Evolutionary conservation across 1,284 basidiomycete genomes (phyloP), one percentile per base, ranked within the genome.

Genomic region (Ganoderma sinense): DNA sequence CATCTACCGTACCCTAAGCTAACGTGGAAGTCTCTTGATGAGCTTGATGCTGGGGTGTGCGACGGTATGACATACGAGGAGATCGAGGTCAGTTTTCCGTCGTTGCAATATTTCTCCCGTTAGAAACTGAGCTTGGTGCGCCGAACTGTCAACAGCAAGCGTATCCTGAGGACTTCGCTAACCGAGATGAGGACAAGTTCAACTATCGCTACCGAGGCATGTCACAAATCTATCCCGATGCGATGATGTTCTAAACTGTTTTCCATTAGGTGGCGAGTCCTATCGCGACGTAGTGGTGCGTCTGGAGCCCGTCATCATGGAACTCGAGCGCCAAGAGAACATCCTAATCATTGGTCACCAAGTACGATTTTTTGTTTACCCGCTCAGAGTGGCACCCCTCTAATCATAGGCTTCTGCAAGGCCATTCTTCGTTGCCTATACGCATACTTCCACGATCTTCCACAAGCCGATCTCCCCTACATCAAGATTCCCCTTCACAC

Each of bases 61-160:
- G 98, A 99, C 82, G 97, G 94, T 16, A 99, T 99, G 98, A 99
- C 98, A 0, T 99, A 99, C 79, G 94, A 97, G 83, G 97, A 99
- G 86, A 99, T 99, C 69, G 97, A 97, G 86, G 95, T 94, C 66
- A 63, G 82, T 77, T 48, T 14, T 20, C 16, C 39, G 18, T 39
- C 10, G 10, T 36, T 16, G 4, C 26, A 20, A 20, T 65, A 56
- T 33, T 16, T 16, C 26, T 0, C 18, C 14, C 11, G 11, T 16
- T 18, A 16, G 45, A 36, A 7, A 11, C 39, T 64, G 8, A 55
- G n/a, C 26, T 6, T 36, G 11, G 13, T 26, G 20, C 26, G 29
- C 29, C 53, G 7, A 29, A 56, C 53, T 29, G 29, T 8, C 16
- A 29, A 20, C 79, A 97, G 94, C 89, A 92, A 85, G 91, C 91